These are phyloP conservation scores for Trametes polyzona DNA, from an alignment of 1,284 basidiomycete species.

Conservation along the genomic window DNA sequence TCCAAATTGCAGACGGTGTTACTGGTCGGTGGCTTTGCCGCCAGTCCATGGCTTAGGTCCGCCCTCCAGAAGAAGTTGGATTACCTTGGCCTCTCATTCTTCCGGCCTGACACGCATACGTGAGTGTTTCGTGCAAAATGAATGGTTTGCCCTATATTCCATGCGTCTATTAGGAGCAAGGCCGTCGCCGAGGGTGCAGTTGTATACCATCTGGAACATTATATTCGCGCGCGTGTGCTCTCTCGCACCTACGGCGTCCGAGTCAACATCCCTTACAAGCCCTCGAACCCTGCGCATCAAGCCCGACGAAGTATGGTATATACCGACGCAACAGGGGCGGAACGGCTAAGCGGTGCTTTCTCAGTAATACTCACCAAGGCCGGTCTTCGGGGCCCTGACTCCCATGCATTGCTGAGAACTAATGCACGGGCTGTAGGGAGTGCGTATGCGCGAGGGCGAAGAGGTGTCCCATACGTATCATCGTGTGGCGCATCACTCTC, in stretches of 20 bases:
- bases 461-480: slow-evolving; percentile 46
- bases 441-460: slow-evolving; percentile 39
- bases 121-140: slow-evolving; percentile 30
- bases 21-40: slow-evolving; percentile 45
- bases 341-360: slow-evolving; percentile 38
- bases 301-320: slow-evolving; percentile 29
- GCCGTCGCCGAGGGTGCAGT: slow-evolving; percentile 43
- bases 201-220: slow-evolving; percentile 41
- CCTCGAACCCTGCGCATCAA: slow-evolving; percentile 36
- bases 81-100: slow-evolving; percentile 39
- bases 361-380: slow-evolving; percentile 40
- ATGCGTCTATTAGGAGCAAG: slow-evolving; percentile 23
- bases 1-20: slow-evolving; percentile 36
- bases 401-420: background rate
- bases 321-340: slow-evolving; percentile 36
- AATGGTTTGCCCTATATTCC: background rate
- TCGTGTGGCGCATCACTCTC: slow-evolving; percentile 35
- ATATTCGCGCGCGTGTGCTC: slow-evolving; percentile 39
- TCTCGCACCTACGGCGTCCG: slow-evolving; percentile 41
- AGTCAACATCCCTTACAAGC: slow-evolving; percentile 33
- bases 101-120: slow-evolving; percentile 51
- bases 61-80: slow-evolving; percentile 32
- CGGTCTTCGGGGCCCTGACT: background rate
- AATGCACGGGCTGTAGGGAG: slow-evolving; percentile 34
- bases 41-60: slow-evolving; percentile 42